Evolutionary conservation across 345 rosid species (phyloP).

Genomic region (Combretum micranthum): DNA sequence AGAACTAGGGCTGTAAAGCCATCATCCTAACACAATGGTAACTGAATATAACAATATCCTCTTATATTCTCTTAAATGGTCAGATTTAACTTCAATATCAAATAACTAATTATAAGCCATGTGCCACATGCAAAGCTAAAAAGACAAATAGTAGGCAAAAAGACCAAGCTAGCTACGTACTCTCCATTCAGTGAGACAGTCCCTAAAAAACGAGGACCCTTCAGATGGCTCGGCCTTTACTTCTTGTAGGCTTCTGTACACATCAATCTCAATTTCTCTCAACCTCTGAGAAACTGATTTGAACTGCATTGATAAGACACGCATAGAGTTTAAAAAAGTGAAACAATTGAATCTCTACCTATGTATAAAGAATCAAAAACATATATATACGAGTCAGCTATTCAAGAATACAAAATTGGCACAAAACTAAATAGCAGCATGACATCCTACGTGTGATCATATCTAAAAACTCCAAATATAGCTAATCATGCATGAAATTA

Average conservation of each 20-base stretch:
- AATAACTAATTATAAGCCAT: too few relatives aligned
- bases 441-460: too few relatives aligned
- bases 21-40: neutral
- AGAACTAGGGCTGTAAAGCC: neutral
- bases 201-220: slow-evolving; percentile 73
- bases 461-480: too few relatives aligned
- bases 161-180: slow-evolving; percentile 25
- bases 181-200: slow-evolving; percentile 86
- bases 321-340: neutral
- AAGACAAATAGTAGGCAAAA: neutral
- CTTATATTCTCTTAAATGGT: too few relatives aligned
- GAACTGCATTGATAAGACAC: slow-evolving; percentile 40
- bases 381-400: too few relatives aligned
- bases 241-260: slow-evolving; percentile 55
- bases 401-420: too few relatives aligned
- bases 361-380: neutral
- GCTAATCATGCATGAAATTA: too few relatives aligned
- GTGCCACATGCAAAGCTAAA: too few relatives aligned
- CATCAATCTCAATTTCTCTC: slow-evolving; percentile 70
- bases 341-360: too few relatives aligned
- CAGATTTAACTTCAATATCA: too few relatives aligned
- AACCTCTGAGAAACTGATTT: slow-evolving; percentile 57
- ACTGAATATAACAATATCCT: neutral
- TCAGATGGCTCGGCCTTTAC: slow-evolving; percentile 65
- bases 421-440: too few relatives aligned